These are phyloP conservation scores for Pseudogymnoascus sp. DNA, from an alignment of 2,329 filamentous ascomycete genomes.

Conservation along the genomic window DNA sequence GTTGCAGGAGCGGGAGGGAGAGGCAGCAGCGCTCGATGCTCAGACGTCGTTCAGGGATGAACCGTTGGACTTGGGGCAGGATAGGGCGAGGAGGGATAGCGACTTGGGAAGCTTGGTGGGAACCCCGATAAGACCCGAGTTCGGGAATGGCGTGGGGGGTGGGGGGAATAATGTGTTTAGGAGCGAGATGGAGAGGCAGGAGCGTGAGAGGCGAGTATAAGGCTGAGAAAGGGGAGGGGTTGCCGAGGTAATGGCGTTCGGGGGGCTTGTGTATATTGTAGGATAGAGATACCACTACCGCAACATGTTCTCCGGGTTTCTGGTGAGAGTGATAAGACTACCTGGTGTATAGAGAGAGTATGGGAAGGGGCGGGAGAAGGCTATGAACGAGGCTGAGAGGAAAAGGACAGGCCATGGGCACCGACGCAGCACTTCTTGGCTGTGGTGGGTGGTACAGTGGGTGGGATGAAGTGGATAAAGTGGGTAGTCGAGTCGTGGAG, in stretches of 20 bases:
- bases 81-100: slow-evolving; percentile 11
- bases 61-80: not conserved
- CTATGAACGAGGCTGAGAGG: not conserved
- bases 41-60: slow-evolving; percentile 11
- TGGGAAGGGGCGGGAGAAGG: not conserved
- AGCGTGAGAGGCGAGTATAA: not conserved
- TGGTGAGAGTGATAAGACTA: not conserved
- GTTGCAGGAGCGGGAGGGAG: slow-evolving; percentile 20
- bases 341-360: not conserved
- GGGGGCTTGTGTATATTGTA: not conserved
- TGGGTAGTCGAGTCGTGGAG: not conserved
- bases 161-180: not conserved
- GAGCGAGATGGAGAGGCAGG: slow-evolving; percentile 1
- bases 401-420: not conserved
- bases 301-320: not conserved
- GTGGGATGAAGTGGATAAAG: not conserved
- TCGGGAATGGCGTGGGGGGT: not conserved
- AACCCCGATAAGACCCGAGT: slow-evolving; percentile 13
- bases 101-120: slow-evolving; percentile 21
- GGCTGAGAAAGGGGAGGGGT: not conserved
- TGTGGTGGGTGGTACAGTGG: not conserved
- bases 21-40: slow-evolving; percentile 17
- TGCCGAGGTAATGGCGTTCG: not conserved
- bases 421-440: not conserved
- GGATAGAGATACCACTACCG: not conserved